phyloP scores from a whole-genome alignment of 192 early-diverging fungal species.

The Gamsiella multidivaricata region DNA sequence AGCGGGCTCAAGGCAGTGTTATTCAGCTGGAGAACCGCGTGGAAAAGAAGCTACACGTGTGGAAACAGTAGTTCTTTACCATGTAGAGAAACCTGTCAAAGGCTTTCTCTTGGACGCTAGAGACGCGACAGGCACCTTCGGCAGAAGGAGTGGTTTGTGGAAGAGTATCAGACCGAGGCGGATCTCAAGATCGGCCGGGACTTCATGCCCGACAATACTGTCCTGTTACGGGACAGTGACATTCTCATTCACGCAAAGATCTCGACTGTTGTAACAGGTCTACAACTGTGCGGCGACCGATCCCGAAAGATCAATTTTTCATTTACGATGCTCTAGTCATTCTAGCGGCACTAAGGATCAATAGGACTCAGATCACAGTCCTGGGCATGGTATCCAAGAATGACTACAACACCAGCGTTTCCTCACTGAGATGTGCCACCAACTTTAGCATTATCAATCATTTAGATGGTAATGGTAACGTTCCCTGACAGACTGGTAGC shows the following conservation, averaged over 20 bases:
- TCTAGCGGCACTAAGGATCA: neutral
- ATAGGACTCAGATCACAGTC: neutral
- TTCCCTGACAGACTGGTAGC: no score
- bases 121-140: neutral
- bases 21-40: no score
- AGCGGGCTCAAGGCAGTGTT: no score
- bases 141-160: neutral
- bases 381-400: constrained; percentile 12
- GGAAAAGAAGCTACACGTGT: neutral
- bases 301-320: neutral
- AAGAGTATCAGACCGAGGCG: constrained; percentile 7
- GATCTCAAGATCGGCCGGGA: constrained; percentile 5
- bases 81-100: neutral
- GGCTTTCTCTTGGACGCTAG: neutral
- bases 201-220: neutral
- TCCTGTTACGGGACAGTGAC: constrained; percentile 1
- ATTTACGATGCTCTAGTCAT: neutral
- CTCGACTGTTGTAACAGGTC: no score
- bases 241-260: constrained; percentile 3
- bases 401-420: constrained; percentile 10
- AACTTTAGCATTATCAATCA: constrained; percentile 1
- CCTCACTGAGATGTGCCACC: neutral
- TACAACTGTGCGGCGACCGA: constrained; percentile 4
- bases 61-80: neutral
- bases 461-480: no score